Evolutionary conservation across 176 grass and related monocot genomes (phyloP), one percentile per base, ranked within the genome.

Genomic region (Tillandsia leiboldiana): DNA sequence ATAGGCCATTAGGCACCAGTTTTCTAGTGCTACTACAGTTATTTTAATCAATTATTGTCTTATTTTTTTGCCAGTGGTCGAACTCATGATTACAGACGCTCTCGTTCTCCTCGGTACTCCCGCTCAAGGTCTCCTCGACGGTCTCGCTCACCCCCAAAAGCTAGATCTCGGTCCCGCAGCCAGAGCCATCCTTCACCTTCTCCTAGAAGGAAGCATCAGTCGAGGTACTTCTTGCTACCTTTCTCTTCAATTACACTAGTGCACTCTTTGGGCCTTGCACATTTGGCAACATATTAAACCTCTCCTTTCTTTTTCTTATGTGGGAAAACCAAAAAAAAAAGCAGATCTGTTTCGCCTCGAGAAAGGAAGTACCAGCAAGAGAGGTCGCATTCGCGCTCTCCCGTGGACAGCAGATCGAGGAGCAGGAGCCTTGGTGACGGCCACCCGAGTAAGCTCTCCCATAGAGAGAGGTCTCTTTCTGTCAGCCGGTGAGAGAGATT

Each of bases 331-430:
- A 28, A 28, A 1, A 28, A 28, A 28, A 29, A 42, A 8, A 65
- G 14, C 75, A 77, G 75, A 33, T 77, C 65, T 50, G 9, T 59
- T 50, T 77, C 75, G 8, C 75, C 75, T 22, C 51, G 33, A 69
- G 65, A 77, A 12, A 29, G 7, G 7, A 77, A 23, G 12, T 33
- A 24, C 0, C 26, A 51, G 14, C 3, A 13, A 5, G 52, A 62
- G 65, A 17, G 14, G 29, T 69, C 65, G 2, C 51, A 62, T 42
- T 62, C 75, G 6, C 51, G 20, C 18, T 69, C 65, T 24, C 75
- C 75, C 15, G 65, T 7, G 8, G 20, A 47, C 53, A 77, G 65
- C 75, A 59, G 75, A 18, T 77, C 75, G 50, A 47, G 65, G 20
- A 77, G 75, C 9, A 51, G 75, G 42, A 77, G 65, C 15, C 28